These are phyloP conservation scores for Sarcodon sp. DNA, from an alignment of 768 basidiomycete species.

Conservation along the genomic window DNA sequence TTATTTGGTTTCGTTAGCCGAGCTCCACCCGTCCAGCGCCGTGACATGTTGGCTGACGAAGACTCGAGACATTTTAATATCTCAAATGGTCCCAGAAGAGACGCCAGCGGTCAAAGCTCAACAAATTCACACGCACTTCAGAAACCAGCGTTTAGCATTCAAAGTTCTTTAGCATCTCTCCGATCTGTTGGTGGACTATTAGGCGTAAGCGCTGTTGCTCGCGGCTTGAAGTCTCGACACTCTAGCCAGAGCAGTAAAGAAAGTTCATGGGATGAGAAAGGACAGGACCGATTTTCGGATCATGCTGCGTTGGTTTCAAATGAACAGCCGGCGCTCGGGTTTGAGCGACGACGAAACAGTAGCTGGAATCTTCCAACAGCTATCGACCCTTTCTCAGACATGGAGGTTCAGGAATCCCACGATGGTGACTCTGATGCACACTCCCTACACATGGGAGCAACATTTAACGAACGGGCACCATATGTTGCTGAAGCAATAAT, in stretches of 20 bases:
- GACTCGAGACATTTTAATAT: conserved; percentile 39
- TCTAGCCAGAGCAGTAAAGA: background rate
- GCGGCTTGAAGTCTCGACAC: conserved; percentile 7
- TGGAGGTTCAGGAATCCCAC: conserved; percentile 9
- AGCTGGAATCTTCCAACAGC: background rate
- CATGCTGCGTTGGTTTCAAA: conserved; percentile 19
- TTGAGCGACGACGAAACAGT: background rate
- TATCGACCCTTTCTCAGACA: conserved; percentile 15
- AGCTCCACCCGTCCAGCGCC: conserved; percentile 19
- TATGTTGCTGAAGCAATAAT: background rate
- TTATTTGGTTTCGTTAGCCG: conserved; percentile 12
- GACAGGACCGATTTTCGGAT: conserved; percentile 34
- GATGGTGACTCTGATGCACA: conserved; percentile 6
- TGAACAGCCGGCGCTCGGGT: conserved; percentile 3
- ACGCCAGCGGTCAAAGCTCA: conserved; percentile 10
- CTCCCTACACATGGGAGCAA: background rate
- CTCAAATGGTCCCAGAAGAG: conserved; percentile 10
- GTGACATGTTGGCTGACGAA: conserved; percentile 73
- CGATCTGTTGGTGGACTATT: conserved; percentile 16
- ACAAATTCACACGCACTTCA: background rate
- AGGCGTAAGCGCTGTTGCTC: conserved; percentile 12
- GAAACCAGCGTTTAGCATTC: conserved; percentile 13
- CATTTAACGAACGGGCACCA: background rate
- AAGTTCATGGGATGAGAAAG: conserved; percentile 1
- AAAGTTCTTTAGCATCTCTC: conserved; percentile 14